Base-by-base conservation (phyloP, 305 asterid genomes). In the Solanum hybrid region DNA sequence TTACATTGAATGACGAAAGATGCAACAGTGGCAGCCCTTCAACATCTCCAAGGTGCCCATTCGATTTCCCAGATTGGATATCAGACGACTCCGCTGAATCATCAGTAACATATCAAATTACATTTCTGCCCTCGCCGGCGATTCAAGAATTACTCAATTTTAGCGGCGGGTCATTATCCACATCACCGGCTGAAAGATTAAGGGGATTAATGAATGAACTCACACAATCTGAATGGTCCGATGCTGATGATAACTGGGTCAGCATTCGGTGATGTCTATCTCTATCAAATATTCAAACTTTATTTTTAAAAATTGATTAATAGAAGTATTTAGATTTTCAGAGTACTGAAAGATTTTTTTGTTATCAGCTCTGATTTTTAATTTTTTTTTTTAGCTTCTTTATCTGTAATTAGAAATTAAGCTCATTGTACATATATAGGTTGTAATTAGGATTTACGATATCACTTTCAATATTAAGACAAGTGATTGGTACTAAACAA, bases 61-160 rank as follows among this genome's bases (percentile, higher is more conserved):
- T 95, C 27, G 98, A 96, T 91, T 95, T 94, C 51, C 92, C 96
- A 0, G 96, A 93, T 34, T 95, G 96, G 95, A 91, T 69, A 42
- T 89, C 90, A 20, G 71, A 60, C 26, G 26, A 60, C 71, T 60
- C 71, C 6, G 9, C 37, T 29, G 90, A 80, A 22, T 90, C 95
- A 2, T 73, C 93, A 11, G 73, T n/a, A 6, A 27, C 94, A 17
- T 60, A 79, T 89, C 92, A 95, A 90, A 91, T 89, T 73, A 88
- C 92, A 7, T 56, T 91, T 35, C 87, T 89, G 56, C 89, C 94
- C 91, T 93, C 93, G 84, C 89, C 94, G 36, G 91, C 22, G 38
- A 66, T 9, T 79, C 84, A 64, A 89, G 89, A 38, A 76, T 87
- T 87, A 6, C 24, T 40, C 24, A 40, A 40, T 14, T 26, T 81